Conservation (phyloP, 345 rosid genomes). For the Moricandia arvensis region DNA sequence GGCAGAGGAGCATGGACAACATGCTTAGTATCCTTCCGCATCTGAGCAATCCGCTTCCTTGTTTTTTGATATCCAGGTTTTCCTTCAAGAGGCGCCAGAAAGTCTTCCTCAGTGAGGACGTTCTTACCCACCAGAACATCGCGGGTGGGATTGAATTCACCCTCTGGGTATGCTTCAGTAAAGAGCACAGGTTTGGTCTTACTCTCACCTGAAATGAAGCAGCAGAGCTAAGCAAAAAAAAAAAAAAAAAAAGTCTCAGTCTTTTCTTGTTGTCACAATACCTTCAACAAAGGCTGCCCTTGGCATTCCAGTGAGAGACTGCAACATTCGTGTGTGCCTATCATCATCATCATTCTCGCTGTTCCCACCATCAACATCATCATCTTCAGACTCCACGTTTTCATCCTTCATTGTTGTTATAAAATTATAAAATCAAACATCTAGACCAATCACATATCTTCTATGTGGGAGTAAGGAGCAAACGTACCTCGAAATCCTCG, state of each 20-base stretch:
- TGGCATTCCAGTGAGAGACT: conserved; percentile 80
- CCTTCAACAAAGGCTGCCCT: conserved; percentile 76
- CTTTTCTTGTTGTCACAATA: conserved; percentile 32
- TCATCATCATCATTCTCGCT: conserved; percentile 42
- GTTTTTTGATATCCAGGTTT: conserved; percentile 58
- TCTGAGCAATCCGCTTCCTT: conserved; percentile 48
- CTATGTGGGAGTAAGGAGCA: too few species aligned
- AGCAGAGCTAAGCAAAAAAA: not conserved
- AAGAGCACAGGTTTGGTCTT: conserved; percentile 49
- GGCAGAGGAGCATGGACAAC: conserved; percentile 76
- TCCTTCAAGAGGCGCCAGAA: conserved; percentile 64
- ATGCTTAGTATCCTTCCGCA: conserved; percentile 51
- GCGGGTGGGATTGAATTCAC: conserved; percentile 82
- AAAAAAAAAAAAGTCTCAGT: not conserved
- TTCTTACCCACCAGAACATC: conserved; percentile 77
- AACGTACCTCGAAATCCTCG: conserved; percentile 57
- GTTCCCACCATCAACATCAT: conserved; percentile 26
- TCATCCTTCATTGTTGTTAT: conserved; percentile 59
- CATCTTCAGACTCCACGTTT: conserved; percentile 61
- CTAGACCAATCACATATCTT: not conserved
- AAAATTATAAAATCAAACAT: not conserved
- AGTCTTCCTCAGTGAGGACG: conserved; percentile 58
- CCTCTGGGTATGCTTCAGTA: conserved; percentile 82
- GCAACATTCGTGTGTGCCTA: conserved; percentile 77
- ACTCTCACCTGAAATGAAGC: conserved; percentile 51